phyloP scores from a whole-genome alignment of 2,329 filamentous ascomycete genomes.

The Purpureocillium takamizusanense region DNA sequence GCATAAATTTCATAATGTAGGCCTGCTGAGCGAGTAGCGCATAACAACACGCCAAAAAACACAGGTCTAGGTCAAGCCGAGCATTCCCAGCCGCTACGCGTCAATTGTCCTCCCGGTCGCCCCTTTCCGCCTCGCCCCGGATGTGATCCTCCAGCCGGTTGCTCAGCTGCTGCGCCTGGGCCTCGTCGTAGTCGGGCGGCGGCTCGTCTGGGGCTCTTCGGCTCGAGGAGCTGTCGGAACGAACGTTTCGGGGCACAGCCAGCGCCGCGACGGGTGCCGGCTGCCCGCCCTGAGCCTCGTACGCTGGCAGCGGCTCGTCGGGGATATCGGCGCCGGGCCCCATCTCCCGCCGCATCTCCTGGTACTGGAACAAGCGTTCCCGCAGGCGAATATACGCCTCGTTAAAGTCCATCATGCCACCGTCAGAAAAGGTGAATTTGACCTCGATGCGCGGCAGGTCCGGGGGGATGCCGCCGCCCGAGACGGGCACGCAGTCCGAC shows the following conservation, averaged over 20 bases:
- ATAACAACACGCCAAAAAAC: no score
- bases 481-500: conserved; percentile 68
- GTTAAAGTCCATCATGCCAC: conserved; percentile 89
- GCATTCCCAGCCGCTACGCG: no score
- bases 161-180: conserved; percentile 61
- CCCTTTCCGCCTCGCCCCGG: conserved; percentile 61
- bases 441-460: conserved; percentile 66
- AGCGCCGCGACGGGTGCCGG: conserved; percentile 13
- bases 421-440: conserved; percentile 86
- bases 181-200: conserved; percentile 86
- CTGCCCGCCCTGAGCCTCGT: conserved; percentile 50
- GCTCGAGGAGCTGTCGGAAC: conserved; percentile 26
- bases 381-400: conserved; percentile 74
- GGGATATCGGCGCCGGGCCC: conserved; percentile 59
- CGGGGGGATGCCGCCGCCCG: conserved; percentile 73
- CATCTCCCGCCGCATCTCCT: conserved; percentile 63
- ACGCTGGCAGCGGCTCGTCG: conserved; percentile 80
- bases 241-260: conserved; percentile 16
- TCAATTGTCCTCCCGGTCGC: conserved; percentile 23
- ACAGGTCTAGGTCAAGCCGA: no score
- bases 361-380: conserved; percentile 71
- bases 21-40: no score
- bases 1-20: not conserved
- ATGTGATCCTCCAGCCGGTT: conserved; percentile 59
- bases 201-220: conserved; percentile 57